Percentiles rank a stretch among this genome's conserved stretches.
Conservation (phyloP, 352 stramenopile genomes). For the Blastocystis sp. region DNA sequence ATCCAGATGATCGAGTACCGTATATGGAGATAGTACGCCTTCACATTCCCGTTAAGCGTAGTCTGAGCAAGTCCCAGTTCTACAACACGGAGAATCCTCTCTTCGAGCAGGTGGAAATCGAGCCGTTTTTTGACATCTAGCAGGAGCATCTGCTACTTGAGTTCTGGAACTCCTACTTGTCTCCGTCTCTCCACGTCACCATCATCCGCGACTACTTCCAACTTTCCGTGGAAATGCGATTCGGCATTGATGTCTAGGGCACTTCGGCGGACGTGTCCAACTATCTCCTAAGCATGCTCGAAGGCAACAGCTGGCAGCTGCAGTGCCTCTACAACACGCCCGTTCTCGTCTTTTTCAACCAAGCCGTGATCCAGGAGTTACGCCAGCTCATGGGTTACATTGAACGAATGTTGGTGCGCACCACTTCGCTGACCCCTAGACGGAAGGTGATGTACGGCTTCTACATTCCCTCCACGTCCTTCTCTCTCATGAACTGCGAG, state of each 20-base stretch:
- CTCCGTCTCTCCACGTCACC: neutral
- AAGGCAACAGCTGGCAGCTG: conserved; percentile 18
- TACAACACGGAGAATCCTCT: neutral
- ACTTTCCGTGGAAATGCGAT: conserved; percentile 1
- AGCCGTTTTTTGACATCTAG: neutral
- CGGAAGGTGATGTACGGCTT: conserved; percentile 39
- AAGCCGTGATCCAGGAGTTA: conserved; percentile 10
- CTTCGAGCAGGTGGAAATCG: neutral
- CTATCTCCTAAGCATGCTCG: neutral
- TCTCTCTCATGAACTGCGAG: neutral
- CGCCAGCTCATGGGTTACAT: conserved; percentile 24
- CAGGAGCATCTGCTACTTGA: conserved; percentile 49
- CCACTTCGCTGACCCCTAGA: neutral
- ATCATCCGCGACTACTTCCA: conserved; percentile 44
- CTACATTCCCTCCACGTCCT: conserved; percentile 19
- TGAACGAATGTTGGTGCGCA: conserved; percentile 8
- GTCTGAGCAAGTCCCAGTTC: conserved; percentile 11
- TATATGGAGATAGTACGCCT: neutral
- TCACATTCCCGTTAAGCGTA: neutral
- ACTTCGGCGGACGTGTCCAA: neutral
- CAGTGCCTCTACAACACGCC: conserved; percentile 14
- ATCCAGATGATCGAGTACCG: conserved; percentile 55
- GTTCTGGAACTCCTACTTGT: conserved; percentile 63
- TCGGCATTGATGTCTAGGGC: neutral
- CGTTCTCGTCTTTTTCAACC: conserved; percentile 26